phyloP scores from a whole-genome alignment of 2,329 filamentous ascomycete genomes.

The Ophiosphaerella narmari region DNA sequence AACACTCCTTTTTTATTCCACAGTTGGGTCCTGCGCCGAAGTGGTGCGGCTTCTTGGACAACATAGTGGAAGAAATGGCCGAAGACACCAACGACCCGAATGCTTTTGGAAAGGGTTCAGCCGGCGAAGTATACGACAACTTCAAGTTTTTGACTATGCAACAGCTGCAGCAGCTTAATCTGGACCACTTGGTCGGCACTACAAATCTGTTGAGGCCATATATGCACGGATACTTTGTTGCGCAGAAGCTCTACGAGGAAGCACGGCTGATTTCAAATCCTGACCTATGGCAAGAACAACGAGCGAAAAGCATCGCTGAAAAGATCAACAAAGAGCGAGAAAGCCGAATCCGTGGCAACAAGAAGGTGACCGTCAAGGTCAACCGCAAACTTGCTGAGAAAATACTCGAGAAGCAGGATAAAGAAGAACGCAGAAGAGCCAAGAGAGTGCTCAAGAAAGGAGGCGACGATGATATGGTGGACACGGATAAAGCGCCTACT shows the following conservation, averaged over 20 bases:
- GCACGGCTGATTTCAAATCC: constrained; percentile 91
- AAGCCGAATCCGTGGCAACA: constrained; percentile 88
- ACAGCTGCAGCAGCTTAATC: constrained; percentile 81
- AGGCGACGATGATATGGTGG: constrained; percentile 56
- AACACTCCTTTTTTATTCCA: constrained; percentile 93
- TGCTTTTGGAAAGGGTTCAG: constrained; percentile 58
- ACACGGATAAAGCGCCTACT: constrained; percentile 28
- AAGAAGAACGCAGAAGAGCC: constrained; percentile 56
- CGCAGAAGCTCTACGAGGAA: constrained; percentile 93
- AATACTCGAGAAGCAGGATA: constrained; percentile 71
- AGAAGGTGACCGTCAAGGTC: constrained; percentile 89
- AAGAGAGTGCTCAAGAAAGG: constrained; percentile 61
- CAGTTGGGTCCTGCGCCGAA: constrained; percentile 89
- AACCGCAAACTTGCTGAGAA: constrained; percentile 75
- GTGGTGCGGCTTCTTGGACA: constrained; percentile 97
- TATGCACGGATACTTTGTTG: constrained; percentile 99
- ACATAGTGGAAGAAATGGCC: constrained; percentile 98
- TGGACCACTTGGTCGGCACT: constrained; percentile 88
- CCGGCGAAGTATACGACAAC: constrained; percentile 91
- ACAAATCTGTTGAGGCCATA: constrained; percentile 90
- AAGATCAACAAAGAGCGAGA: constrained; percentile 98
- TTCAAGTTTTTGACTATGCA: constrained; percentile 95
- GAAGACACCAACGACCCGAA: constrained; percentile 72
- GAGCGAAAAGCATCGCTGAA: constrained; percentile 86
- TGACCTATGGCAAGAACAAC: constrained; percentile 90